These are phyloP conservation scores for Oidium heveae DNA, from an alignment of 2,329 filamentous ascomycete species.

Conservation along the genomic window DNA sequence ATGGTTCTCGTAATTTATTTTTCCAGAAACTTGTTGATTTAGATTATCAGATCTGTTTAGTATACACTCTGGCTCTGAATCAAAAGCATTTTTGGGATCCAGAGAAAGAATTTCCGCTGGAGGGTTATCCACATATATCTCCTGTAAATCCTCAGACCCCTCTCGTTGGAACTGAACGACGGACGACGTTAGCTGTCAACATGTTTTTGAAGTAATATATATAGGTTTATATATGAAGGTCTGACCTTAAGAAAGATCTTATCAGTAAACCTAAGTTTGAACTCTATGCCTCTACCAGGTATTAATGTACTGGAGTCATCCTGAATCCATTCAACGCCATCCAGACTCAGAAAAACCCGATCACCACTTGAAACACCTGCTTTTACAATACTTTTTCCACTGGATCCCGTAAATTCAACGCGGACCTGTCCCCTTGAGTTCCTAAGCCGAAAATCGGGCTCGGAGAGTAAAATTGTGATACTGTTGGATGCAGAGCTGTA, in stretches of 20 bases:
- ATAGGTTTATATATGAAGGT: background rate
- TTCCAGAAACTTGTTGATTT: background rate
- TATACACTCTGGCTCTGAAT: background rate
- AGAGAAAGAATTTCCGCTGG: slow-evolving; percentile 6
- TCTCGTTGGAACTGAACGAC: slow-evolving; percentile 18
- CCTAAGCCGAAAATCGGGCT: slow-evolving; percentile 62
- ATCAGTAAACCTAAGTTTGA: slow-evolving; percentile 30
- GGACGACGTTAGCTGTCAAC: background rate
- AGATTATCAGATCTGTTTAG: background rate
- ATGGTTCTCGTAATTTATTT: slow-evolving; percentile 11
- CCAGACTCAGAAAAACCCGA: slow-evolving; percentile 40
- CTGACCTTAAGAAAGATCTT: slow-evolving; percentile 23
- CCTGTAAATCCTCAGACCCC: slow-evolving; percentile 21
- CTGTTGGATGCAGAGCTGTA: slow-evolving; percentile 55
- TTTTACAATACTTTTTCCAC: slow-evolving; percentile 42
- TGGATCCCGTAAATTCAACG: slow-evolving; percentile 43
- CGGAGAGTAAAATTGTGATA: slow-evolving; percentile 58
- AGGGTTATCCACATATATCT: slow-evolving; percentile 27
- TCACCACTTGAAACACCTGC: slow-evolving; percentile 56
- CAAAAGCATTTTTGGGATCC: background rate
- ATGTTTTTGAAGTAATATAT: background rate
- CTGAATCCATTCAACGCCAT: slow-evolving; percentile 35
- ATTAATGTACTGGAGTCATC: slow-evolving; percentile 18
- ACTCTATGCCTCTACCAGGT: slow-evolving; percentile 27
- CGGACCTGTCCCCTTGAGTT: slow-evolving; percentile 57